Evolutionary conservation across 164 flowering plant species (phyloP).

Genomic region (Vitis vinifera): DNA sequence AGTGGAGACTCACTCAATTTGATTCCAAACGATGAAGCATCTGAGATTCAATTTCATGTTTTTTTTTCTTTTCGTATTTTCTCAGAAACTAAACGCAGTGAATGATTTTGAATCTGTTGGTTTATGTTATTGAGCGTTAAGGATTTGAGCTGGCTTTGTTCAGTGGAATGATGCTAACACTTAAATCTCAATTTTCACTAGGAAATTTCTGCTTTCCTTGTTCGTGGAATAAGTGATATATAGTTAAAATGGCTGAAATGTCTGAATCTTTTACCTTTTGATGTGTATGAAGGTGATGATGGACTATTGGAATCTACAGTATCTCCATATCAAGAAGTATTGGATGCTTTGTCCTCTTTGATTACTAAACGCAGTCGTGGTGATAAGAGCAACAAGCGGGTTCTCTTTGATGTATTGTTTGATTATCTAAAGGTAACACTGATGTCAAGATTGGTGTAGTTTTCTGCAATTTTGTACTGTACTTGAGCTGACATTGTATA

Average conservation of each 20-base stretch:
- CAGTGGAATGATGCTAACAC: no score
- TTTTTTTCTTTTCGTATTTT: no score
- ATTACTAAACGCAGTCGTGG: constrained; percentile 80
- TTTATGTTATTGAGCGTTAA: no score
- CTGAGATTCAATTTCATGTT: no score
- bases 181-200: not conserved
- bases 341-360: constrained; percentile 84
- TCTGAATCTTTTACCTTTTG: not conserved
- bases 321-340: constrained; percentile 72
- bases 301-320: constrained; percentile 17
- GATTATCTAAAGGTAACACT: constrained; percentile 74
- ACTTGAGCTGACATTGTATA: not conserved
- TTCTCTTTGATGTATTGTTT: constrained; percentile 55
- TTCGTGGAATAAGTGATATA: not conserved
- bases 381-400: constrained; percentile 64
- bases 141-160: no score
- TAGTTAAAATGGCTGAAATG: not conserved
- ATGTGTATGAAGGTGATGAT: constrained; percentile 17
- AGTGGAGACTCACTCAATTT: no score
- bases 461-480: not conserved
- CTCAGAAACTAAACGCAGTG: no score
- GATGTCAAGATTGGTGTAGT: not conserved
- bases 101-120: no score
- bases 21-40: no score
- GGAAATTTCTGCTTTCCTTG: not conserved